Evolutionary conservation across 192 early-diverging fungal genomes (phyloP).

Genomic region (Gamsiella multidivaricata): DNA sequence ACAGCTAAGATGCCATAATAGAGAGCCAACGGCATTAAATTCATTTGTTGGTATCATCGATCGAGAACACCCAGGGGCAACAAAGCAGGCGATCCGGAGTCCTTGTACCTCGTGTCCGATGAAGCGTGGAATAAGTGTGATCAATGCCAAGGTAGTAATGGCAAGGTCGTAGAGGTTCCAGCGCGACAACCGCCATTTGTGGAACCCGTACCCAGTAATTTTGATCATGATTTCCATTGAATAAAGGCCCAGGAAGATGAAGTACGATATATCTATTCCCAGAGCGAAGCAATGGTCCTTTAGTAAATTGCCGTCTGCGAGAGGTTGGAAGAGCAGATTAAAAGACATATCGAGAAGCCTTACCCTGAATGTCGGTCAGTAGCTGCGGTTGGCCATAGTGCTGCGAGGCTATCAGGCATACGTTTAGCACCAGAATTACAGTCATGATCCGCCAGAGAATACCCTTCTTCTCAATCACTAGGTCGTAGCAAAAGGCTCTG

Average conservation of each 20-base stretch:
- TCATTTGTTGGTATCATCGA: no score
- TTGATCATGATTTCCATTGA: constrained; percentile 36
- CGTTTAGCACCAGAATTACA: constrained; percentile 58
- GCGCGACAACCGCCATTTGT: constrained; percentile 47
- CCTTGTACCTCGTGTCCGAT: constrained; percentile 39
- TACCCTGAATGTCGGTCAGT: constrained; percentile 52
- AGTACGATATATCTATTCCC: constrained; percentile 47
- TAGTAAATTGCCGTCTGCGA: no score
- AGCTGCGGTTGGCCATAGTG: constrained; percentile 20
- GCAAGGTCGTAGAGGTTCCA: constrained; percentile 45
- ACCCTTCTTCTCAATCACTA: constrained; percentile 62
- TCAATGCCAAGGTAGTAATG: constrained; percentile 31
- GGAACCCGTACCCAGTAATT: constrained; percentile 34
- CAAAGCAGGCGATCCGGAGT: no score
- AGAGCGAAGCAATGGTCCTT: no score
- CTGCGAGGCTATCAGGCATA: constrained; percentile 56
- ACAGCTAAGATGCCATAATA: constrained; percentile 28
- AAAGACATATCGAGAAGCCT: neutral
- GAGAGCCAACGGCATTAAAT: no score
- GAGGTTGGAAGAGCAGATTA: constrained; percentile 25
- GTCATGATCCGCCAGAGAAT: constrained; percentile 61
- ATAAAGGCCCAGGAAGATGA: constrained; percentile 37
- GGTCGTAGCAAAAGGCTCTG: constrained; percentile 63
- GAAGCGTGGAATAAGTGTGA: constrained; percentile 46
- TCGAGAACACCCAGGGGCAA: neutral